Conservation (phyloP, 2,329 filamentous ascomycete genomes). For the Stromatinia cepivora region DNA sequence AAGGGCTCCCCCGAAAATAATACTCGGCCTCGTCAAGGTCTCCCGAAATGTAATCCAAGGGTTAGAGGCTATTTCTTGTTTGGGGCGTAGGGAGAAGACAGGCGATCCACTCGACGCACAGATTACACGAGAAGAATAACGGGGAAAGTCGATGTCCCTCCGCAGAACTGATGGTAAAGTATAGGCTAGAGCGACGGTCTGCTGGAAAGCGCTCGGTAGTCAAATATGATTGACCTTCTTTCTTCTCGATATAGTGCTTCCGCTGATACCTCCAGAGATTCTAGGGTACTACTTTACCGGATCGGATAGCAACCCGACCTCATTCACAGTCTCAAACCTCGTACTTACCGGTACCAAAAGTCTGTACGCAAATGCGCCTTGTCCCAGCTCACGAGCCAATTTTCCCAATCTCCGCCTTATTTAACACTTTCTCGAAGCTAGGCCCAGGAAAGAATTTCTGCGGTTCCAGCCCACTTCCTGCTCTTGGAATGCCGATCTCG, state of each 20-base stretch:
- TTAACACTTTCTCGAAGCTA: conserved; percentile 14
- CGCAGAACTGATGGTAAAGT: conserved; percentile 8
- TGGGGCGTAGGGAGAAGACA: conserved; percentile 24
- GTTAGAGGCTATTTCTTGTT: conserved; percentile 14
- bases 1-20: conserved; percentile 27
- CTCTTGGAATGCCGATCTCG: conserved; percentile 18
- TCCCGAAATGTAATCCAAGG: conserved; percentile 17
- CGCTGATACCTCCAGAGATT: background rate
- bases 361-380: conserved; percentile 13
- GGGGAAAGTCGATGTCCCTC: conserved; percentile 19
- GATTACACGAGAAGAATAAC: conserved; percentile 18
- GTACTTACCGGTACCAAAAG: background rate
- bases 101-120: conserved; percentile 23
- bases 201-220: background rate
- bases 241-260: conserved; percentile 2
- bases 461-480: conserved; percentile 22
- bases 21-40: conserved; percentile 27
- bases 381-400: conserved; percentile 20
- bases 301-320: conserved; percentile 14
- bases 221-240: conserved; percentile 7
- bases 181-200: conserved; percentile 11
- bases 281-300: background rate
- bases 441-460: conserved; percentile 9
- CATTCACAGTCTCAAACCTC: conserved; percentile 4
- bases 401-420: conserved; percentile 22